Base-by-base conservation (phyloP, 2,329 filamentous ascomycete genomes). In the Chaetomiaceae sp. region DNA sequence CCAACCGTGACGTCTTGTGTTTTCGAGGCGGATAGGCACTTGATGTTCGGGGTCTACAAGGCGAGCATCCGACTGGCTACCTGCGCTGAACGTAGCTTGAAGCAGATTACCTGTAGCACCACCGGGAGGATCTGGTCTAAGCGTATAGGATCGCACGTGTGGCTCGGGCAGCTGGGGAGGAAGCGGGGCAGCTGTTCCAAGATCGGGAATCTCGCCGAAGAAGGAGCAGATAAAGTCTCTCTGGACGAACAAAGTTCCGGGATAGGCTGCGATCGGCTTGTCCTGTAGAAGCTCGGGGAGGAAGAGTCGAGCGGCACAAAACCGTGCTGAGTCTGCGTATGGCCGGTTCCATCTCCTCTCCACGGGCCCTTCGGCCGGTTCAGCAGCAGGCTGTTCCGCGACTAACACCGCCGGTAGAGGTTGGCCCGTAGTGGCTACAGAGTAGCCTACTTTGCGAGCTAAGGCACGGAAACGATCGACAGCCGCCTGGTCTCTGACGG, bases 321-420 rank as follows among this genome's bases (percentile, higher is more conserved):
- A 45, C 29, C 20, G n/a, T 22, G 17, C 43, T 12, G 43, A 45
- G 43, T 34, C 23, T 11, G n/a, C 20, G 17, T 22, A 45, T 34
- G 29, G 43, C 43, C 43, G 27, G 19, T 45, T 45, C 43, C 29
- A 45, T 45, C 43, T 45, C 17, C 43, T 45, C 43, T 34, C 43
- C 29, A 45, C 43, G 15, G 29, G 15, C 8, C 6, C 27, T 14
- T 45, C 29, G 12, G 27, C 29, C 22, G 29, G 43, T 22, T 45
- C 43, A 14, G 23, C 15, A 17, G 22, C 29, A 22, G 27, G 23
- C 7, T 12, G 8, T 34, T 15, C 17, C 17, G 12, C 34, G 9
- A 11, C 43, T 34, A 29, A 5, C 22, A 15, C 8, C n/a, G 4
- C 4, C 22, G 29, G 4, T 34, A 29, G 27, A 22, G 17, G 9